phyloP scores from a whole-genome alignment of 768 basidiomycete species.

The Tylopilus sp. region DNA sequence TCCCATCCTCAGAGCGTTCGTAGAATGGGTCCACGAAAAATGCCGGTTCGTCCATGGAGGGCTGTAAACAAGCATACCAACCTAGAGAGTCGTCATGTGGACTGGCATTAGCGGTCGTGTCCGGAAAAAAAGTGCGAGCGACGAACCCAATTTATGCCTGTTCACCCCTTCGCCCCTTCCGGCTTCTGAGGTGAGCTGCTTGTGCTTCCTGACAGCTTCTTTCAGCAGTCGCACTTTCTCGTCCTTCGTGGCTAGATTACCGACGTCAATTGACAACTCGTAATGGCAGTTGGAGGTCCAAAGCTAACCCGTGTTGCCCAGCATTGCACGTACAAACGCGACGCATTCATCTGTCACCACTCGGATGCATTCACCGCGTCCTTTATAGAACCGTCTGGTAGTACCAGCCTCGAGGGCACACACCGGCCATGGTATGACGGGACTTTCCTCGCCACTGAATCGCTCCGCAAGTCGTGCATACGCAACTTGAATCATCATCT shows the following conservation, averaged over 20 bases:
- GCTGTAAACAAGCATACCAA: constrained; percentile 56
- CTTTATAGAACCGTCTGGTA: constrained; percentile 84
- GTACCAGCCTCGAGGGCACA: constrained; percentile 92
- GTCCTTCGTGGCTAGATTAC: constrained; percentile 26
- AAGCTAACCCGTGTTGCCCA: constrained; percentile 39
- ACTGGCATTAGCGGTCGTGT: not conserved
- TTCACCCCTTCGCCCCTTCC: constrained; percentile 77
- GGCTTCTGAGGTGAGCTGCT: constrained; percentile 57
- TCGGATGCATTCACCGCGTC: constrained; percentile 88
- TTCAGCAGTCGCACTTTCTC: constrained; percentile 53
- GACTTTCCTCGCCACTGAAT: constrained; percentile 16
- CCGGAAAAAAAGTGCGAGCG: not conserved
- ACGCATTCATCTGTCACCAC: constrained; percentile 76
- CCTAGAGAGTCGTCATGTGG: constrained; percentile 41
- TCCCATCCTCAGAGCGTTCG: constrained; percentile 74
- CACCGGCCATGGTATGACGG: constrained; percentile 46
- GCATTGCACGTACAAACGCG: constrained; percentile 75
- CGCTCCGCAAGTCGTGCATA: constrained; percentile 64
- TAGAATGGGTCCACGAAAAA: constrained; percentile 76
- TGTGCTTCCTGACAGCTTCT: constrained; percentile 62
- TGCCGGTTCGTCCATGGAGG: constrained; percentile 61
- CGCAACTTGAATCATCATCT: constrained; percentile 88
- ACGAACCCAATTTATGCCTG: constrained; percentile 78
- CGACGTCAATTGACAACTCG: not conserved
- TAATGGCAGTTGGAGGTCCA: too few species aligned